phyloP scores from a whole-genome alignment of 768 basidiomycete genomes.

The Chlorophyllum brunneum region DNA sequence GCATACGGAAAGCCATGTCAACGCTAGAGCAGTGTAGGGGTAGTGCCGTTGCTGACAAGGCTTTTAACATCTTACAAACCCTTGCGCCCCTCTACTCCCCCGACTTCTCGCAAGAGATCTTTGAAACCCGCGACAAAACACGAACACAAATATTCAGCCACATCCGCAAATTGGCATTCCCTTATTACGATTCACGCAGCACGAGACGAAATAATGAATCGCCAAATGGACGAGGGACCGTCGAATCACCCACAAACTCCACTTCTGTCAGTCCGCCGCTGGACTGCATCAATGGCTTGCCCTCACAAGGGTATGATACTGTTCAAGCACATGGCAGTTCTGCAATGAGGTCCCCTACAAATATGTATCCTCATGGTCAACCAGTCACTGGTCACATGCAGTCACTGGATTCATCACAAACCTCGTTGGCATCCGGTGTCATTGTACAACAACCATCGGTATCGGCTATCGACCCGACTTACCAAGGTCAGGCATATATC shows the following conservation, averaged over 20 bases:
- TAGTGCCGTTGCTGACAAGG: conserved; percentile 70
- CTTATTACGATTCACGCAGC: conserved; percentile 69
- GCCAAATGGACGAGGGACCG: conserved; percentile 40
- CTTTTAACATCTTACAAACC: conserved; percentile 63
- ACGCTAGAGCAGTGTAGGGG: conserved; percentile 66
- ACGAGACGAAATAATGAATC: conserved; percentile 47
- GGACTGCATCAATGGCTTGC: conserved; percentile 30
- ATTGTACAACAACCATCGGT: conserved; percentile 18
- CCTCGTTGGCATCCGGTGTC: conserved; percentile 18
- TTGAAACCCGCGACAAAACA: conserved; percentile 53
- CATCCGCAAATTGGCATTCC: conserved; percentile 76
- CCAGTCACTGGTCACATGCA: conserved; percentile 16
- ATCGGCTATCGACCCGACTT: conserved; percentile 17
- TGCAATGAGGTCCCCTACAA: conserved; percentile 24
- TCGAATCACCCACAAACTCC: conserved; percentile 55
- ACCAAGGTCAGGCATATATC: conserved; percentile 15
- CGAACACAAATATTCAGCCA: conserved; percentile 58
- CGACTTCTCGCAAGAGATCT: conserved; percentile 49
- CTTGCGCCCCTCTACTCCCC: conserved; percentile 71
- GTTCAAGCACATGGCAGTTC: conserved; percentile 23
- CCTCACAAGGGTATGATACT: conserved; percentile 35
- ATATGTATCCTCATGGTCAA: conserved; percentile 18
- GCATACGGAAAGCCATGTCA: conserved; percentile 64
- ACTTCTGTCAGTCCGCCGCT: conserved; percentile 57
- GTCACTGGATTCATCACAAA: conserved; percentile 24